A percentile compares a stretch with the other conserved stretches of the same genome.
phyloP scores from a whole-genome alignment of 164 flowering plant species.

The Macadamia integrifolia region DNA sequence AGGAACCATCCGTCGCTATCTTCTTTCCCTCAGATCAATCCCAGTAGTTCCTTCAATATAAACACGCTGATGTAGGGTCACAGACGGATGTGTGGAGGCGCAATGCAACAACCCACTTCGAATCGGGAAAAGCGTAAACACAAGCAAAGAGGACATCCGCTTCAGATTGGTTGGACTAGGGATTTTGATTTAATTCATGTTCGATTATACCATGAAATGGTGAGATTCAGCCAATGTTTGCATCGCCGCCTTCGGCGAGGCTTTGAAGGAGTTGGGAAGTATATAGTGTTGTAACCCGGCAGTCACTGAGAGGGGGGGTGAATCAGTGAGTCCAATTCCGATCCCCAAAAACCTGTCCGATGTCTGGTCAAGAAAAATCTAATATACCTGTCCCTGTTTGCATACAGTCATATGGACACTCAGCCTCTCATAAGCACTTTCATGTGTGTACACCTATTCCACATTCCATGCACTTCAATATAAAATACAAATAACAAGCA shows the following conservation, averaged over 20 bases:
- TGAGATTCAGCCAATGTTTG: constrained; percentile 5
- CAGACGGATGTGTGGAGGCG: constrained; percentile 68
- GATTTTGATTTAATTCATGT: constrained; percentile 53
- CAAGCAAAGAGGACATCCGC: constrained; percentile 36
- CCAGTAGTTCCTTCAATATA: constrained; percentile 40
- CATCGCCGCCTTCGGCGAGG: background rate
- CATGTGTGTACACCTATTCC: too few relatives aligned
- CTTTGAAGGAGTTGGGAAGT: constrained; percentile 30
- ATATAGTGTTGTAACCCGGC: too few relatives aligned
- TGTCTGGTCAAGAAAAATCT: too few relatives aligned
- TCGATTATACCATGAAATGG: constrained; percentile 55
- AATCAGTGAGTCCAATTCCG: too few relatives aligned
- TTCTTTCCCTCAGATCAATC: constrained; percentile 9
- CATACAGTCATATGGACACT: too few relatives aligned
- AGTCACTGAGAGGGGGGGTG: too few relatives aligned
- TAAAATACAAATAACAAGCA: too few relatives aligned
- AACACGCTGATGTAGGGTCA: constrained; percentile 59
- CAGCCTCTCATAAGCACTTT: too few relatives aligned
- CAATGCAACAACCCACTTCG: constrained; percentile 43
- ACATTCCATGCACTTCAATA: too few relatives aligned
- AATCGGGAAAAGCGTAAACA: constrained; percentile 32
- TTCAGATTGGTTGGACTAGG: constrained; percentile 38
- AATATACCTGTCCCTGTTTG: too few relatives aligned
- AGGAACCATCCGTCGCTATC: too few relatives aligned
- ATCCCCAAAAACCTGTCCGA: too few relatives aligned